phyloP scores from a whole-genome alignment of 2,329 filamentous ascomycete species.

The Clonostachys rosea region DNA sequence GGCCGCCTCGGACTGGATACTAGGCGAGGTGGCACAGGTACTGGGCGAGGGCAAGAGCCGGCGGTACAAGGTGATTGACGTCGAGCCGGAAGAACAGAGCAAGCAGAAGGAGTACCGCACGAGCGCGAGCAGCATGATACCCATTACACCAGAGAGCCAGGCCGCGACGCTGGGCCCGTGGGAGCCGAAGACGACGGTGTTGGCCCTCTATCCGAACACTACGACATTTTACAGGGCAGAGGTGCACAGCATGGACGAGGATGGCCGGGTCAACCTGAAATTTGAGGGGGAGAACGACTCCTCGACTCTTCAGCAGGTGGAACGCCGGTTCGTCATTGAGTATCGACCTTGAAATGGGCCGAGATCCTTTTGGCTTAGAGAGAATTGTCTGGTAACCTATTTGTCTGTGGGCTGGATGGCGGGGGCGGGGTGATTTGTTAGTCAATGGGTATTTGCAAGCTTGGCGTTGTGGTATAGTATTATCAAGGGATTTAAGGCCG shows the following conservation, averaged over 20 bases:
- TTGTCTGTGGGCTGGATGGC: neutral
- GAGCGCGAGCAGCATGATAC: constrained; percentile 70
- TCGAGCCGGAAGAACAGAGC: constrained; percentile 67
- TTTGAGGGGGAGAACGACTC: constrained; percentile 77
- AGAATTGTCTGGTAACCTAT: neutral
- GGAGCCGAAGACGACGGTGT: constrained; percentile 65
- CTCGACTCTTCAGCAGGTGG: constrained; percentile 71
- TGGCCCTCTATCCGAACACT: constrained; percentile 77
- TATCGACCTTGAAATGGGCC: constrained; percentile 37
- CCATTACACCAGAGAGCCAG: constrained; percentile 56
- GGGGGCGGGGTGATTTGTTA: too few relatives aligned
- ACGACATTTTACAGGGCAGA: constrained; percentile 84
- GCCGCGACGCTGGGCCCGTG: constrained; percentile 51
- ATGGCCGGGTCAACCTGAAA: constrained; percentile 57
- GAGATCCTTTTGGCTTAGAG: neutral
- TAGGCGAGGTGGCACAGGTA: constrained; percentile 73
- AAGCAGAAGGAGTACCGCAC: constrained; percentile 67
- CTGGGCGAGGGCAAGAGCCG: constrained; percentile 73
- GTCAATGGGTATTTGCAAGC: too few relatives aligned
- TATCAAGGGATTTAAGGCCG: neutral
- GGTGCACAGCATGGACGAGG: constrained; percentile 62
- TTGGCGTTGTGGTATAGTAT: too few relatives aligned
- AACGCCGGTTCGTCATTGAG: constrained; percentile 72
- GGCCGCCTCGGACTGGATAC: constrained; percentile 58
- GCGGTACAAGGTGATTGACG: constrained; percentile 76